These are phyloP conservation scores for Bacidia gigantensis DNA, from an alignment of 495 filamentous ascomycete species.

Conservation along the genomic window DNA sequence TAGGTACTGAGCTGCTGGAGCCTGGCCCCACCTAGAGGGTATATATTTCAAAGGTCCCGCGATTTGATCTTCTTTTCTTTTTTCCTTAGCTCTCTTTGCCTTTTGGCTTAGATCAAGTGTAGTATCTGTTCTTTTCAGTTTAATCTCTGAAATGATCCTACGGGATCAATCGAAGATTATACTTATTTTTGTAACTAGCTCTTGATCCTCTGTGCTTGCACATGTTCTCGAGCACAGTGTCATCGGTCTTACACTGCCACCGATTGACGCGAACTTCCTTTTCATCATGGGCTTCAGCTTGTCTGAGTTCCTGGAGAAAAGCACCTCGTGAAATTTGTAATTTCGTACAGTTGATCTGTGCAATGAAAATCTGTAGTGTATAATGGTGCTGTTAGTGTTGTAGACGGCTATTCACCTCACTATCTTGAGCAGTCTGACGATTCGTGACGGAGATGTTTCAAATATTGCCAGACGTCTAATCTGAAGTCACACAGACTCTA, in stretches of 20 bases:
- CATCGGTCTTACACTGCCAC: conserved; percentile 80
- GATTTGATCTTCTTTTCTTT: conserved; percentile 12
- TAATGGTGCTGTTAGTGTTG: too few species aligned
- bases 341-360: too few species aligned
- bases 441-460: too few species aligned
- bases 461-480: too few species aligned
- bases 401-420: too few species aligned
- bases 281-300: conserved; percentile 45
- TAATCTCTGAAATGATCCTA: conserved; percentile 65
- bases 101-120: conserved; percentile 96
- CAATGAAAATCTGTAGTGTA: too few species aligned
- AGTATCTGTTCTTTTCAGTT: conserved; percentile 99
- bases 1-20: background rate
- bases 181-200: conserved; percentile 57
- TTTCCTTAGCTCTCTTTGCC: conserved; percentile 30
- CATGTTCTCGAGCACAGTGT: conserved; percentile 62
- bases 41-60: too few species aligned
- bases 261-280: conserved; percentile 63
- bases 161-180: conserved; percentile 69
- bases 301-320: conserved; percentile 52
- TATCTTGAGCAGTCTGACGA: too few species aligned
- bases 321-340: too few species aligned
- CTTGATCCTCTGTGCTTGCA: conserved; percentile 68
- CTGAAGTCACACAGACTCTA: too few species aligned
- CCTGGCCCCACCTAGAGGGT: too few species aligned